phyloP scores from a whole-genome alignment of 2,329 filamentous ascomycete genomes.

The Diplodia mutila region DNA sequence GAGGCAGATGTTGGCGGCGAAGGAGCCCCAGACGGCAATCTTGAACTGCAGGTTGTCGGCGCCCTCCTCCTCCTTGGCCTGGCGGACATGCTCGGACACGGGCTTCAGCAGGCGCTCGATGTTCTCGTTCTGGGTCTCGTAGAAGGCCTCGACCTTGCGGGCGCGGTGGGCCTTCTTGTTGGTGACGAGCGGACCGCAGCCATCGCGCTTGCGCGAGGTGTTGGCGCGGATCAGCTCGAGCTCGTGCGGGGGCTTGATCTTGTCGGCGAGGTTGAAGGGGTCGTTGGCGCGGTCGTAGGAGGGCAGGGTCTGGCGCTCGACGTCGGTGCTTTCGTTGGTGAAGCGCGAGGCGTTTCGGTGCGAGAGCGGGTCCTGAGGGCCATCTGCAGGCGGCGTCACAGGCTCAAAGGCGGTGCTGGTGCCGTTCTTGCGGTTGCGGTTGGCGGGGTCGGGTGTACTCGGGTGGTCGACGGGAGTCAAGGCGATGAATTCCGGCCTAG shows the following conservation, averaged over 20 bases:
- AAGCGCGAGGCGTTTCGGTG: slow-evolving; percentile 39
- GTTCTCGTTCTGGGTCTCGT: slow-evolving; percentile 87
- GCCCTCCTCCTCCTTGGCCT: slow-evolving; percentile 77
- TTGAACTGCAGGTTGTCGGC: slow-evolving; percentile 79
- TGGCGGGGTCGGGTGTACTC: slow-evolving; percentile 30
- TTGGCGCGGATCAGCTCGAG: slow-evolving; percentile 80
- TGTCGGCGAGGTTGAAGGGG: slow-evolving; percentile 76
- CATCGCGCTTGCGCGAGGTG: slow-evolving; percentile 73
- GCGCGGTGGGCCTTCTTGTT: slow-evolving; percentile 49
- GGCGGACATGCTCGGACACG: slow-evolving; percentile 85
- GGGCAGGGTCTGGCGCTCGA: slow-evolving; percentile 58
- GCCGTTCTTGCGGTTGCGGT: slow-evolving; percentile 34
- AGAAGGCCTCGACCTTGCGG: slow-evolving; percentile 75
- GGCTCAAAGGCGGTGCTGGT: slow-evolving; percentile 48
- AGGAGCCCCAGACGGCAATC: slow-evolving; percentile 68
- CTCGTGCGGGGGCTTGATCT: slow-evolving; percentile 77
- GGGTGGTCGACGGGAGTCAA: slow-evolving; percentile 33
- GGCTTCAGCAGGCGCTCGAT: slow-evolving; percentile 91
- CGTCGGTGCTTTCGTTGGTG: slow-evolving; percentile 39
- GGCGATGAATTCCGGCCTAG: slow-evolving; percentile 27
- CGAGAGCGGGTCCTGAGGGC: slow-evolving; percentile 41
- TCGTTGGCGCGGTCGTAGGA: slow-evolving; percentile 69
- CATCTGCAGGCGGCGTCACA: slow-evolving; percentile 31
- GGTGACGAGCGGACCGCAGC: slow-evolving; percentile 49
- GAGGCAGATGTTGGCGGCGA: slow-evolving; percentile 79